phyloP scores from a whole-genome alignment of 2,329 filamentous ascomycete species.

The Pseudogymnoascus sp. region DNA sequence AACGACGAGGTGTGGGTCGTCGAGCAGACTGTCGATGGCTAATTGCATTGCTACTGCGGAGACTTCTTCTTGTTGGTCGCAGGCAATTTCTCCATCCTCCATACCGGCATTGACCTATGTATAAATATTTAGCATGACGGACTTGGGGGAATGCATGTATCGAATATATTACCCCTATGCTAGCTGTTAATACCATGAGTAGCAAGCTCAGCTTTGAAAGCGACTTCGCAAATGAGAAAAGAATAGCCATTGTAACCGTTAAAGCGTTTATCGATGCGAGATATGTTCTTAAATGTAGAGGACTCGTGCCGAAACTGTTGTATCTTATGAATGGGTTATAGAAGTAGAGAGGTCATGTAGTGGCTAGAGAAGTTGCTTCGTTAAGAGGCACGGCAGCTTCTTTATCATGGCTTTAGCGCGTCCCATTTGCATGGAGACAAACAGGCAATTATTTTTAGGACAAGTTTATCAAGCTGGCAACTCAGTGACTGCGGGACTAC shows the following conservation, averaged over 20 bases:
- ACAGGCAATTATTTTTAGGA: neutral
- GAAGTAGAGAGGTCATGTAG: neutral
- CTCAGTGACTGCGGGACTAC: neutral
- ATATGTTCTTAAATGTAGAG: neutral
- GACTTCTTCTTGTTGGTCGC: neutral
- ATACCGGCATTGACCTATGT: neutral
- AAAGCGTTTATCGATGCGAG: neutral
- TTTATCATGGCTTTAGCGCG: neutral
- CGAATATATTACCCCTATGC: neutral
- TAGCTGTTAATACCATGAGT: neutral
- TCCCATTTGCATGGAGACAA: neutral
- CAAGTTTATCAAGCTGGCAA: neutral
- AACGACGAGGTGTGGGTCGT: neutral
- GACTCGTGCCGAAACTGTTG: neutral
- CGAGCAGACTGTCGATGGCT: neutral
- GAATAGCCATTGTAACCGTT: neutral
- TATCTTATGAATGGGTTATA: neutral
- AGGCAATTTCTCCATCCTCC: neutral
- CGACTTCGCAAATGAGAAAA: neutral
- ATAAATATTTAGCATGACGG: neutral
- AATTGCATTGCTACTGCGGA: neutral
- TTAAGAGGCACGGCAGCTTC: neutral
- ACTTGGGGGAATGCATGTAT: neutral
- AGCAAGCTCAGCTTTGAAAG: neutral
- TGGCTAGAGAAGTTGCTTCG: neutral